phyloP scores from a whole-genome alignment of 176 grass and related monocot species.

The Ensete ventricosum region DNA sequence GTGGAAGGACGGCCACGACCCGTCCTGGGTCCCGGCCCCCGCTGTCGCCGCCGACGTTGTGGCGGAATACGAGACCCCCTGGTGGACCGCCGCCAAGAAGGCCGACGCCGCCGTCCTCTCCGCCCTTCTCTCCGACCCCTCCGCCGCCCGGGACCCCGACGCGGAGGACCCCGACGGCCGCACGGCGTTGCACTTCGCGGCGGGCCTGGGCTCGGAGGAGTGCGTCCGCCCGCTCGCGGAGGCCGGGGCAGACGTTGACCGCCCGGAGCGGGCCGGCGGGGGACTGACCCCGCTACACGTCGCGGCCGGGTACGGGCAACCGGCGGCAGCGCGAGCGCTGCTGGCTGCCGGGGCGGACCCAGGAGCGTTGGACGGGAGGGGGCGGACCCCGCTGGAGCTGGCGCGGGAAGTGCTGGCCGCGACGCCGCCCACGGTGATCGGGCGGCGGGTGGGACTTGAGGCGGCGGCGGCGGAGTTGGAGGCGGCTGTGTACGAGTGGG shows the following conservation, averaged over 20 bases:
- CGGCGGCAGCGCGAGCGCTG: constrained; percentile 38
- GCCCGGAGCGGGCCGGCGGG: constrained; percentile 45
- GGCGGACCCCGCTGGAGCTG: constrained; percentile 49
- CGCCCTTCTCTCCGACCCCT: constrained; percentile 46
- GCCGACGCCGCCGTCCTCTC: constrained; percentile 39
- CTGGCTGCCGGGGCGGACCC: constrained; percentile 65
- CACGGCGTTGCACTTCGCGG: constrained; percentile 73
- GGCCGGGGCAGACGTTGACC: constrained; percentile 47
- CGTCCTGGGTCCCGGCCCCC: constrained; percentile 52
- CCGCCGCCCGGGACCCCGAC: constrained; percentile 52
- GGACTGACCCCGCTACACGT: constrained; percentile 71
- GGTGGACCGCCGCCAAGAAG: constrained; percentile 80
- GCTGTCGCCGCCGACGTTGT: constrained; percentile 73
- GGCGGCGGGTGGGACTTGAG: constrained; percentile 58
- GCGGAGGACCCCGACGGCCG: constrained; percentile 69
- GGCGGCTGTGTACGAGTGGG: constrained; percentile 91
- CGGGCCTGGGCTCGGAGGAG: constrained; percentile 75
- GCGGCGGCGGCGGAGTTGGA: constrained; percentile 64
- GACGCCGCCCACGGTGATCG: constrained; percentile 55
- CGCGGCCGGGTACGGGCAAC: constrained; percentile 62
- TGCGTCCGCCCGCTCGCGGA: constrained; percentile 51
- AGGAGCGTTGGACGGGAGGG: constrained; percentile 45
- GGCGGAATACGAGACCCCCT: constrained; percentile 75
- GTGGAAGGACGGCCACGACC: constrained; percentile 82
- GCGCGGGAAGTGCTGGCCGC: constrained; percentile 54